phyloP scores from a whole-genome alignment of 345 rosid genomes.

The Salix suchowensis region DNA sequence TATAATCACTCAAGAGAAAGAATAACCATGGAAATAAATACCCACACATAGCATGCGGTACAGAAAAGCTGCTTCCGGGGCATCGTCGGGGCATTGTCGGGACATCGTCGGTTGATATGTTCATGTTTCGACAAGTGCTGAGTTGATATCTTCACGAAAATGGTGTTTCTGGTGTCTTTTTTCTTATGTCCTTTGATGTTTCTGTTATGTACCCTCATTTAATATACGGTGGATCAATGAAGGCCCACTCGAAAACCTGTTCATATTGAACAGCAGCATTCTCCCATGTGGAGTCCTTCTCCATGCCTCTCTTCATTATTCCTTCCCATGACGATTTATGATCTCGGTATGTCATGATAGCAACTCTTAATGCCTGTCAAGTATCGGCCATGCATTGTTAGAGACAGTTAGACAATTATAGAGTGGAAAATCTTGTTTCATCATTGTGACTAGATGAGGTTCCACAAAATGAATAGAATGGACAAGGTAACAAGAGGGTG shows the following conservation, averaged over 20 bases:
- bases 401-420: too few relatives aligned
- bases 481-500: too few relatives aligned
- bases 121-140: too few relatives aligned
- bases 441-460: too few relatives aligned
- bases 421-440: too few relatives aligned
- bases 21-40: background rate
- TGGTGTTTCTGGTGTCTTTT: background rate
- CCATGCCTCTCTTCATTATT: constrained; percentile 77
- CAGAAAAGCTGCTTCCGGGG: background rate
- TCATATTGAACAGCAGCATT: constrained; percentile 82
- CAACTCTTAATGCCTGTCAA: constrained; percentile 57
- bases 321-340: constrained; percentile 70
- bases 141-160: background rate
- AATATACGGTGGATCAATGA: constrained; percentile 67
- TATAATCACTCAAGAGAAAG: background rate
- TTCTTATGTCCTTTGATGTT: background rate
- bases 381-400: too few relatives aligned
- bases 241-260: constrained; percentile 81
- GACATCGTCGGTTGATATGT: too few relatives aligned
- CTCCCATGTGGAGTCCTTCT: constrained; percentile 68
- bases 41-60: background rate
- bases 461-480: too few relatives aligned
- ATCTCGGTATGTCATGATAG: constrained; percentile 66
- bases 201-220: constrained; percentile 14
- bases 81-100: too few relatives aligned